Evolutionary conservation across 768 basidiomycete genomes (phyloP).

Genomic region (Serendipita vermifera): DNA sequence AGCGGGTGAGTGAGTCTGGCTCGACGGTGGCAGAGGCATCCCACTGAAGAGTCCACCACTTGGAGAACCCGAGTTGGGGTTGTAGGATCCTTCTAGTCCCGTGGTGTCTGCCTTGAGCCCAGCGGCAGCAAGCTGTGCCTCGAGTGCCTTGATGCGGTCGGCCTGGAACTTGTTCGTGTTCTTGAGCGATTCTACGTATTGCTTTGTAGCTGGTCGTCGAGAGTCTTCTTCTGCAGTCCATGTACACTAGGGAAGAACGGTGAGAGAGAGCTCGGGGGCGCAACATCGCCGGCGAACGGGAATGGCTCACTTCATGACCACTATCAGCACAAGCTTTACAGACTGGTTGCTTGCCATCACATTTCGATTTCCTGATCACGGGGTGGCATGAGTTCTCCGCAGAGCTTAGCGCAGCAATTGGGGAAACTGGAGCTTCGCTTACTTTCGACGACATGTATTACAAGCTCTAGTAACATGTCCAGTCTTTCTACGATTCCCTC

Average conservation of each 20-base stretch:
- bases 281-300: neutral
- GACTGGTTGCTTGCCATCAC: conserved; percentile 9
- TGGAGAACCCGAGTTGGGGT: neutral
- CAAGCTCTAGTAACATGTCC: conserved; percentile 5
- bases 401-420: neutral
- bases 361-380: conserved; percentile 10
- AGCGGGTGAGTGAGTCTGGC: neutral
- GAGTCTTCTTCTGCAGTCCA: conserved; percentile 13
- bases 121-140: neutral
- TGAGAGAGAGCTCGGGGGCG: neutral
- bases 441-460: conserved; percentile 6
- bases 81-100: neutral
- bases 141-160: neutral
- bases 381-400: neutral
- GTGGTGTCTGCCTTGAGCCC: neutral
- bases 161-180: conserved; percentile 3
- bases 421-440: neutral
- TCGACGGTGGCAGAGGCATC: neutral
- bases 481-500: neutral
- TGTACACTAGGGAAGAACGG: conserved; percentile 8
- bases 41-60: neutral
- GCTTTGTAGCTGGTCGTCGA: conserved; percentile 11
- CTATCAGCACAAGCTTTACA: neutral
- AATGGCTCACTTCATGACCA: neutral
- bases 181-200: conserved; percentile 10